A percentile compares a stretch with the other conserved stretches of the same genome.
Evolutionary conservation across 2,329 filamentous ascomycete genomes (phyloP).

Genomic region (Aspergillus pseudotamarii): DNA sequence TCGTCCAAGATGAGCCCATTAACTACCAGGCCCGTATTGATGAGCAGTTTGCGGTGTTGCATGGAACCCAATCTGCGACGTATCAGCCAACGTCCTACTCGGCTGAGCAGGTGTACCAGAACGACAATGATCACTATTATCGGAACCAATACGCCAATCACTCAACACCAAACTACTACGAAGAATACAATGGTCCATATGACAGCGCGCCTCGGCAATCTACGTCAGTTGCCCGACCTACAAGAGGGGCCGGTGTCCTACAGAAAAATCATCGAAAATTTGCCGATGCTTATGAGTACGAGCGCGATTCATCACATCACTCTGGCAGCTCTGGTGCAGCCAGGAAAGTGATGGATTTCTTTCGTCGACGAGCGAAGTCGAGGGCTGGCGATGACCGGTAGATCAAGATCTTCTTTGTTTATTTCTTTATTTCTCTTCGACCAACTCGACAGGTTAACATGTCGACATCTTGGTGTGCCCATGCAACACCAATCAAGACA

Average conservation of each 20-base stretch:
- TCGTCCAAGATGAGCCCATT: constrained; percentile 30
- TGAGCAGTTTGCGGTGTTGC: constrained; percentile 44
- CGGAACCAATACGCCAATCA: constrained; percentile 34
- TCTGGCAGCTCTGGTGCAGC: constrained; percentile 85
- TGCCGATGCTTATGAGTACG: constrained; percentile 82
- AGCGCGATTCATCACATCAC: constrained; percentile 62
- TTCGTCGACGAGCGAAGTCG: constrained; percentile 81
- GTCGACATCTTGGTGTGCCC: constrained; percentile 13
- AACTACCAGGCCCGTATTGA: constrained; percentile 47
- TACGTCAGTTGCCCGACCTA: constrained; percentile 42
- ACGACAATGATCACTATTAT: constrained; percentile 35
- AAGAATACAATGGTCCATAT: constrained; percentile 50
- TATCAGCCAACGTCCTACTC: constrained; percentile 34
- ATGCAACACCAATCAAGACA: constrained; percentile 13
- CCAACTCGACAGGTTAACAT: constrained; percentile 15
- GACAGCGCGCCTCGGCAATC: constrained; percentile 46
- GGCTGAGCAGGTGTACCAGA: constrained; percentile 35
- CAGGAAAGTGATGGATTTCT: constrained; percentile 97
- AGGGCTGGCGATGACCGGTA: constrained; percentile 55
- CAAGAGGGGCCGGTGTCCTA: constrained; percentile 60
- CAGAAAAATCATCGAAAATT: constrained; percentile 88
- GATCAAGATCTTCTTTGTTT: constrained; percentile 15
- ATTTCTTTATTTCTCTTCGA: constrained; percentile 14
- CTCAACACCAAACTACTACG: constrained; percentile 47
- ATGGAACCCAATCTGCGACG: constrained; percentile 36